Evolutionary conservation across 768 basidiomycete genomes (phyloP).

Genomic region (Pleurotus tuber-regium): DNA sequence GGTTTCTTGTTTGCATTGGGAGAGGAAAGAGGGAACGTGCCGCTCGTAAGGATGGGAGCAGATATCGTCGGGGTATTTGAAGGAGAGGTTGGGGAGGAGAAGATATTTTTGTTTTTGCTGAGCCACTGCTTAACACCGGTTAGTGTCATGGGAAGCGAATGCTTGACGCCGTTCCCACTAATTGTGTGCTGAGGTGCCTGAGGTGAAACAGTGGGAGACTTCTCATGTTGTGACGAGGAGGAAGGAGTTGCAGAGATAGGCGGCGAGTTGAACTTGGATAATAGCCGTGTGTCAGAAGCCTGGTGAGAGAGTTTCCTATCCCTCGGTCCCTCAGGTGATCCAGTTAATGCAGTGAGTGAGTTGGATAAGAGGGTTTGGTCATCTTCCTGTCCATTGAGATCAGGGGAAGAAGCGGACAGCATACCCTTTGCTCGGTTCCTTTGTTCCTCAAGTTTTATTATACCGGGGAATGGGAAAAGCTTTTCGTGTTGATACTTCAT

Average conservation of each 20-base stretch:
- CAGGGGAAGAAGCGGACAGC: constrained; percentile 43
- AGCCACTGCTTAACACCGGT: constrained; percentile 84
- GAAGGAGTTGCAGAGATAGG: constrained; percentile 40
- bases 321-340: constrained; percentile 47
- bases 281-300: constrained; percentile 64
- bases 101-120: constrained; percentile 57
- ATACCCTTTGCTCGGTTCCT: constrained; percentile 56
- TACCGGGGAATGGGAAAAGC: constrained; percentile 88
- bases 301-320: constrained; percentile 69
- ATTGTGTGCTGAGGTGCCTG: constrained; percentile 36
- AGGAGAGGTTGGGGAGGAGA: constrained; percentile 41
- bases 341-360: constrained; percentile 49
- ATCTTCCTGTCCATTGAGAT: constrained; percentile 49
- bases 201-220: constrained; percentile 36
- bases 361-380: constrained; percentile 38
- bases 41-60: constrained; percentile 21
- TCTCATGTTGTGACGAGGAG: constrained; percentile 48
- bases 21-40: constrained; percentile 17
- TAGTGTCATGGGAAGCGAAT: constrained; percentile 61
- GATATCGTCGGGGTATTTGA: constrained; percentile 33
- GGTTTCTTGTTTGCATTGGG: constrained; percentile 53
- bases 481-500: constrained; percentile 76
- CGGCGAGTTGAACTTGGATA: constrained; percentile 49
- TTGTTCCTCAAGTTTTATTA: constrained; percentile 75
- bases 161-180: constrained; percentile 36